These are phyloP conservation scores for Chaetomiaceae sp. DNA, from an alignment of 2,329 filamentous ascomycete species.

Conservation along the genomic window DNA sequence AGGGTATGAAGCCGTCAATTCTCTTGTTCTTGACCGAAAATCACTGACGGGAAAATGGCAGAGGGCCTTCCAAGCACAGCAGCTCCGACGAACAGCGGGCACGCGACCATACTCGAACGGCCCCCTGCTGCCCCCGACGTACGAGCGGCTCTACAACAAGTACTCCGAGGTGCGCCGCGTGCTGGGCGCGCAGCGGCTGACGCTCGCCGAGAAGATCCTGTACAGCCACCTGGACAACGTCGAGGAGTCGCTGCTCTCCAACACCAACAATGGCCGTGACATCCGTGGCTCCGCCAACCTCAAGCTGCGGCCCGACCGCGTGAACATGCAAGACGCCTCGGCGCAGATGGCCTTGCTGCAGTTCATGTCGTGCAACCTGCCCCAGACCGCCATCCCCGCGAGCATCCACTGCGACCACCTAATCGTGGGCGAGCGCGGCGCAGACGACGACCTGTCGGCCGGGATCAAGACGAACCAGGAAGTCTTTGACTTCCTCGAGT, in stretches of 20 bases:
- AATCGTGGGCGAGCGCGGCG: slow-evolving; percentile 92
- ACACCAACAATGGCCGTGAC: slow-evolving; percentile 76
- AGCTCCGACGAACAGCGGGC: slow-evolving; percentile 28
- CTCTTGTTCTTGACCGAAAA: neutral
- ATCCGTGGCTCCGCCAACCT: slow-evolving; percentile 87
- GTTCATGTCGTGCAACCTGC: slow-evolving; percentile 95
- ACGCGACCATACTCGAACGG: slow-evolving; percentile 29
- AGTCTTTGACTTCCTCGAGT: slow-evolving; percentile 96
- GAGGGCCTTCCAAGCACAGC: slow-evolving; percentile 37
- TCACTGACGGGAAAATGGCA: slow-evolving; percentile 13
- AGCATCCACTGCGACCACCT: slow-evolving; percentile 99
- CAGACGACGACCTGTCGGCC: slow-evolving; percentile 75
- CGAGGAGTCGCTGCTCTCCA: slow-evolving; percentile 79
- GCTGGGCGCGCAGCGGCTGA: slow-evolving; percentile 65
- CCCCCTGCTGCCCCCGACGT: slow-evolving; percentile 59
- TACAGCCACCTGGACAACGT: slow-evolving; percentile 91
- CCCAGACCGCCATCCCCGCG: slow-evolving; percentile 84
- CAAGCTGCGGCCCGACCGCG: slow-evolving; percentile 94
- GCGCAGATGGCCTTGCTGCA: slow-evolving; percentile 98
- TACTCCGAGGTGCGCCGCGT: slow-evolving; percentile 71
- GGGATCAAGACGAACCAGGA: slow-evolving; percentile 92
- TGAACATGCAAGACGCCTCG: slow-evolving; percentile 98
- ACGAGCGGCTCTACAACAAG: slow-evolving; percentile 73
- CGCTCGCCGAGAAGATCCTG: slow-evolving; percentile 94
- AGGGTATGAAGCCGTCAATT: slow-evolving; percentile 35